phyloP scores from a whole-genome alignment of 2,329 filamentous ascomycete species.

The Hymenoscyphus scutula region DNA sequence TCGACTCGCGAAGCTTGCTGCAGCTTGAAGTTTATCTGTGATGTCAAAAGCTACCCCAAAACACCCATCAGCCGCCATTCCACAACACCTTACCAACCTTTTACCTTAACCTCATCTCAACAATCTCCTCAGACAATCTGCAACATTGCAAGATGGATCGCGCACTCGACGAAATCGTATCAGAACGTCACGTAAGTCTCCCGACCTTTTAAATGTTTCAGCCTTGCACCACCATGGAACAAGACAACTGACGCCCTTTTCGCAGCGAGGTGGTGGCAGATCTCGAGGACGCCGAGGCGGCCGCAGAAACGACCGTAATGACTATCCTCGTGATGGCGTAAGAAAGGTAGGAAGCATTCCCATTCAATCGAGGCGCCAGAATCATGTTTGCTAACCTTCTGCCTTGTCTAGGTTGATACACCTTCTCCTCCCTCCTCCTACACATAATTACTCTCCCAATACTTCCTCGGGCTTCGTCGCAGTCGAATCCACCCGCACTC shows the following conservation, averaged over 20 bases:
- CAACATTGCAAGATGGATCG: slow-evolving; percentile 52
- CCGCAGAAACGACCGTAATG: slow-evolving; percentile 37
- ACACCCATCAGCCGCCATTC: slow-evolving; percentile 4
- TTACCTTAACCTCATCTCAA: background rate
- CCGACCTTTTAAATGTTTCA: slow-evolving; percentile 19
- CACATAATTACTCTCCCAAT: slow-evolving; percentile 31
- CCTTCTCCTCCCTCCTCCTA: slow-evolving; percentile 37
- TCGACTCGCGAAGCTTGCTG: background rate
- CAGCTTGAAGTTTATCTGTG: slow-evolving; percentile 13
- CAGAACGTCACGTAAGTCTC: slow-evolving; percentile 54
- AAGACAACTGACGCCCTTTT: slow-evolving; percentile 18
- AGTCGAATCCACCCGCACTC: slow-evolving; percentile 31
- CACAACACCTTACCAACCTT: background rate
- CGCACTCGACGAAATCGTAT: slow-evolving; percentile 62
- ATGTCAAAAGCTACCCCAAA: background rate
- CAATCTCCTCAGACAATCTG: slow-evolving; percentile 1
- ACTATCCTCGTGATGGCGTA: slow-evolving; percentile 76
- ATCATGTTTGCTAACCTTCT: slow-evolving; percentile 12
- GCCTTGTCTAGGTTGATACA: slow-evolving; percentile 35
- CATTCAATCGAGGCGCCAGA: background rate
- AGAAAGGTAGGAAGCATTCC: slow-evolving; percentile 69
- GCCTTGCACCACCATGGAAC: slow-evolving; percentile 26
- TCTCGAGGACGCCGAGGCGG: slow-evolving; percentile 34
- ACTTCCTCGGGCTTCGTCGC: slow-evolving; percentile 38
- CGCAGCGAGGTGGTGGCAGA: slow-evolving; percentile 33